Evolutionary conservation across 2,329 filamentous ascomycete genomes (phyloP).

Genomic region (Lachnum nothofagi): DNA sequence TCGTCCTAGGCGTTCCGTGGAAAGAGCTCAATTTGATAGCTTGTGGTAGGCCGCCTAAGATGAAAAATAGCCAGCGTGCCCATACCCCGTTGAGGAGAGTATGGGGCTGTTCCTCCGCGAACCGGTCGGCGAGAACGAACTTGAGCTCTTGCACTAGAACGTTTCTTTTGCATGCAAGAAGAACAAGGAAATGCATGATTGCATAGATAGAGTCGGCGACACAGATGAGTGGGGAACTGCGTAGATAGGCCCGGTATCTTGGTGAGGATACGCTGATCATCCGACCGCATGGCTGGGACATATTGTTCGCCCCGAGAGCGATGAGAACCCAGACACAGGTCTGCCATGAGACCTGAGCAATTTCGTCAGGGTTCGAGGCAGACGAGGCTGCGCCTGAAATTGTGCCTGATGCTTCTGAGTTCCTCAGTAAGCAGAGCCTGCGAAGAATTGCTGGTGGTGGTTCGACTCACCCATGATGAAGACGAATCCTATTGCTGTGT

Average conservation of each 20-base stretch:
- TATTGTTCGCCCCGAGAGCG: constrained; percentile 16
- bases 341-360: constrained; percentile 15
- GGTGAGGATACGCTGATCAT: constrained; percentile 9
- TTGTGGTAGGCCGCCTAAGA: constrained; percentile 2
- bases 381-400: no score
- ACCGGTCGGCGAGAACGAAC: neutral
- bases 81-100: constrained; percentile 4
- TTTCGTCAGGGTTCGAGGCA: no score
- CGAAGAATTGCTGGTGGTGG: no score
- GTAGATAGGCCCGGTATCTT: constrained; percentile 13
- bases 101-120: neutral
- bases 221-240: constrained; percentile 17
- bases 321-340: constrained; percentile 18
- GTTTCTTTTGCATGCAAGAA: neutral
- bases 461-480: no score
- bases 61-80: constrained; percentile 6
- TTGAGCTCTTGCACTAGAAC: neutral
- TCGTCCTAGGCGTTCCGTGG: neutral
- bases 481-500: no score
- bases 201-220: constrained; percentile 8
- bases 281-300: constrained; percentile 16
- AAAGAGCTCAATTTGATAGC: constrained; percentile 14
- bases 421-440: no score
- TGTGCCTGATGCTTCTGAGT: no score
- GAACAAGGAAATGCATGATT: neutral